These are phyloP conservation scores for Phytophthora meadii DNA, from an alignment of 352 stramenopile genomes.

Conservation along the genomic window DNA sequence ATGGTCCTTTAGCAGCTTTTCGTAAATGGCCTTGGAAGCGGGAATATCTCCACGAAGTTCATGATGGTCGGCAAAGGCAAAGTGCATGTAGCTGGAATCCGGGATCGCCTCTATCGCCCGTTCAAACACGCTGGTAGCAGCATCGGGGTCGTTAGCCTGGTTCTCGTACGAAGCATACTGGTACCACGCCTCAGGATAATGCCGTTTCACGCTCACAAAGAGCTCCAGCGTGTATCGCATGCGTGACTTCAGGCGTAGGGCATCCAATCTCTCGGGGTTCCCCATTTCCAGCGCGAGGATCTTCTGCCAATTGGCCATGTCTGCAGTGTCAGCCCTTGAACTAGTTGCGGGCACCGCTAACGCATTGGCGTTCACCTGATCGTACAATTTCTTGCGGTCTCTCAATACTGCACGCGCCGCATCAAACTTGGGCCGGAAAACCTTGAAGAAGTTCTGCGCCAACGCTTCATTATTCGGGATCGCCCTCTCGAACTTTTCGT, in stretches of 20 bases:
- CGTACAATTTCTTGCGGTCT: conserved; percentile 87
- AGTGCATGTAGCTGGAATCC: conserved; percentile 81
- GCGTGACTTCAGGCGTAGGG: conserved; percentile 76
- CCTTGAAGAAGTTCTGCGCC: conserved; percentile 90
- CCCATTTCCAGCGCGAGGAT: conserved; percentile 78
- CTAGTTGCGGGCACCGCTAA: conserved; percentile 59
- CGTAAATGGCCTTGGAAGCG: conserved; percentile 82
- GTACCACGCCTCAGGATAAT: conserved; percentile 87
- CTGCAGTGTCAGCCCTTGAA: conserved; percentile 42
- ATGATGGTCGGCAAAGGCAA: conserved; percentile 84
- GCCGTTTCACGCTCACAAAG: conserved; percentile 78
- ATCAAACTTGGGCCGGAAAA: conserved; percentile 87
- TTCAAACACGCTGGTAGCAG: conserved; percentile 71
- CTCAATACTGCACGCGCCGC: conserved; percentile 75
- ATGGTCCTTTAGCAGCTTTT: conserved; percentile 79
- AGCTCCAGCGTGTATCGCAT: conserved; percentile 88
- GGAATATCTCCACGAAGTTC: conserved; percentile 72
- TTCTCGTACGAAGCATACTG: conserved; percentile 87
- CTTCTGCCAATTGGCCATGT: conserved; percentile 84
- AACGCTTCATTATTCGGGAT: conserved; percentile 91
- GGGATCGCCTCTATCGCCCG: conserved; percentile 80
- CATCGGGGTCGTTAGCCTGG: conserved; percentile 75
- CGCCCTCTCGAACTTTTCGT: conserved; percentile 88
- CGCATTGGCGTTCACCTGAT: conserved; percentile 75
- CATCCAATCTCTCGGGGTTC: conserved; percentile 86